Conservation (phyloP, 202 grass and related monocot species). For the Hordeum pubiflorum region DNA sequence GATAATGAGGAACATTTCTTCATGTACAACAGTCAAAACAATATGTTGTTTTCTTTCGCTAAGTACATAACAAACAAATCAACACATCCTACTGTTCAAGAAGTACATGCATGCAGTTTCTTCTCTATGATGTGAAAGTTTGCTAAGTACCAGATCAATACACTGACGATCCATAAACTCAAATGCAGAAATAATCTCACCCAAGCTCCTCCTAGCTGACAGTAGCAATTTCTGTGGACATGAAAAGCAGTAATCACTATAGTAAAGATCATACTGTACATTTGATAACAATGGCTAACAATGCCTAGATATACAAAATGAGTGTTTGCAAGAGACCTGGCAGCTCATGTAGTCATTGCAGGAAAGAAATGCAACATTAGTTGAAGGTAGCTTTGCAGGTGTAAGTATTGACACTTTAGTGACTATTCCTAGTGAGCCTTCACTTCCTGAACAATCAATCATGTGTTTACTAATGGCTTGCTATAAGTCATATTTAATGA, state of each 20-base stretch:
- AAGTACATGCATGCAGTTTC: not conserved
- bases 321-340: conserved; percentile 46
- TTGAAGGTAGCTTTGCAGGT: conserved; percentile 75
- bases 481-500: conserved; percentile 5
- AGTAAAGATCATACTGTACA: conserved; percentile 13
- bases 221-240: conserved; percentile 77
- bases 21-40: conserved; percentile 9
- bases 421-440: conserved; percentile 88
- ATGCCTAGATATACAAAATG: conserved; percentile 8
- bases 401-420: conserved; percentile 88
- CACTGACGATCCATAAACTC: conserved; percentile 94
- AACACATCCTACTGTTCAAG: conserved; percentile 7
- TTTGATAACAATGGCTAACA: not conserved
- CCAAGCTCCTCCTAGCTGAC: conserved; percentile 70
- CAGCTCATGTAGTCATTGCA: conserved; percentile 93
- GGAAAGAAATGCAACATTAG: conserved; percentile 88
- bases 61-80: not conserved
- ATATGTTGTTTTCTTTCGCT: not conserved
- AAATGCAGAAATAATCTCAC: conserved; percentile 94
- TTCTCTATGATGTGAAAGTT: not conserved
- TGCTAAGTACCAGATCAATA: conserved; percentile 67
- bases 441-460: conserved; percentile 62
- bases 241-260: conserved; percentile 26
- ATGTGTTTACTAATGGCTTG: conserved; percentile 21
- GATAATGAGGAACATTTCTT: conserved; percentile 16